These are phyloP conservation scores for Crithidia bombi DNA, from an alignment of 208 protist genomes.

Conservation along the genomic window DNA sequence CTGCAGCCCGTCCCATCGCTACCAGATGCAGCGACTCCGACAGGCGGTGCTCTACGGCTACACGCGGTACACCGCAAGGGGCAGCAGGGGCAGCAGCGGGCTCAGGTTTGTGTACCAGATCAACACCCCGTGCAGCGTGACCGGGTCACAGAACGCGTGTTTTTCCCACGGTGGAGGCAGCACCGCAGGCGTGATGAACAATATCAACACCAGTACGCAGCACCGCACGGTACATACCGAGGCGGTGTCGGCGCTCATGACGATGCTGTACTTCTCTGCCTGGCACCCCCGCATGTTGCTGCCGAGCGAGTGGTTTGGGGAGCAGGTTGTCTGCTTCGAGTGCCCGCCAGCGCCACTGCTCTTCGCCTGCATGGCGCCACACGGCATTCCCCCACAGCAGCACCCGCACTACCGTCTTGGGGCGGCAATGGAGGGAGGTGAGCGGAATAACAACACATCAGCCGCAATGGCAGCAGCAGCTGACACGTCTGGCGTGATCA, in stretches of 20 bases:
- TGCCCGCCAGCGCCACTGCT: conserved; percentile 47
- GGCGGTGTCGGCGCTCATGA: conserved; percentile 40
- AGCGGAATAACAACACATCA: no score
- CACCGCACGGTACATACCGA: conserved; percentile 33
- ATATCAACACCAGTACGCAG: no score
- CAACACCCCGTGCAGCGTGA: conserved; percentile 20
- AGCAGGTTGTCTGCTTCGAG: conserved; percentile 75
- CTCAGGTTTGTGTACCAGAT: conserved; percentile 21
- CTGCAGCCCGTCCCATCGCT: conserved; percentile 47
- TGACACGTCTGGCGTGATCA: not conserved
- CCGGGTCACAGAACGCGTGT: not conserved
- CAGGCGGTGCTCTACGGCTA: conserved; percentile 63
- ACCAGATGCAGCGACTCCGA: conserved; percentile 56
- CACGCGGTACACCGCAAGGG: conserved; percentile 8
- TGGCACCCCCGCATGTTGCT: conserved; percentile 36
- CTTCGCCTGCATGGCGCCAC: conserved; percentile 24
- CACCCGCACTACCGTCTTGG: conserved; percentile 21
- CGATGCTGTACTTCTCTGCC: conserved; percentile 61
- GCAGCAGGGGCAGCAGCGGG: no score
- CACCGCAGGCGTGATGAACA: not conserved
- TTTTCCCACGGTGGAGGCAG: not conserved
- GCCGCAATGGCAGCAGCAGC: not conserved
- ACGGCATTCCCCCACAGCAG: conserved; percentile 16
- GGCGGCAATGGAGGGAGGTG: no score
- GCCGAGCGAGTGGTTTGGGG: conserved; percentile 83